phyloP scores from a whole-genome alignment of 106 monocot genomes.

The Amphibolis antarctica region DNA sequence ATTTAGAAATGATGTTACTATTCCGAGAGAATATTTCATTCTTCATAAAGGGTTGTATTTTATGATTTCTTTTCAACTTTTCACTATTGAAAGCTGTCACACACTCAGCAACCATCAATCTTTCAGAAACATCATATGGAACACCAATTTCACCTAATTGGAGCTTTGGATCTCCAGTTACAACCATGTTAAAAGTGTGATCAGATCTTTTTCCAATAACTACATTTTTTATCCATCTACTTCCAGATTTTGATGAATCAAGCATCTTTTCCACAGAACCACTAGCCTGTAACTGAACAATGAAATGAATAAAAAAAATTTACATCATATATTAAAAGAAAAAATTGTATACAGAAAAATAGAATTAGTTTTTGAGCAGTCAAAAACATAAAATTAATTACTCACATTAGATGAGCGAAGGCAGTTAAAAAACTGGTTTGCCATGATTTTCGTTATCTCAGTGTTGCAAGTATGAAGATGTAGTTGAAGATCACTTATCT shows the following conservation, averaged over 20 bases:
- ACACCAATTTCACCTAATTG: slow-evolving; percentile 74
- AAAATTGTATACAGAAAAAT: not conserved
- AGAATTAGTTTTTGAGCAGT: not conserved
- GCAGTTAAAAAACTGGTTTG: slow-evolving; percentile 29
- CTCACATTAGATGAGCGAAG: slow-evolving; percentile 44
- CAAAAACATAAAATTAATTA: not conserved
- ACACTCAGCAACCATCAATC: slow-evolving; percentile 31
- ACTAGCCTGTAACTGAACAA: slow-evolving; percentile 33
- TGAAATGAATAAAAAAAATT: slow-evolving; percentile 2
- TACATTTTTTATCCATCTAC: slow-evolving; percentile 72
- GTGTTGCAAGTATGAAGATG: slow-evolving; percentile 15
- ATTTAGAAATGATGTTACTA: not conserved
- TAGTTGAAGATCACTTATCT: slow-evolving; percentile 38
- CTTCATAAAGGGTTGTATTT: slow-evolving; percentile 14
- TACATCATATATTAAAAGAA: not conserved
- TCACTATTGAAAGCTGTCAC: slow-evolving; percentile 42
- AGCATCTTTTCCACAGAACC: slow-evolving; percentile 21
- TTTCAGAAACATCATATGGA: slow-evolving; percentile 34
- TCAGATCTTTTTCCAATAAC: slow-evolving; percentile 74
- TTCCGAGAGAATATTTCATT: not conserved
- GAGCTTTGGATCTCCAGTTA: slow-evolving; percentile 80
- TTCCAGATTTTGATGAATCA: slow-evolving; percentile 26
- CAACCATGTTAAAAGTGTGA: slow-evolving; percentile 57
- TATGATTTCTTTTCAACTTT: slow-evolving; percentile 20
- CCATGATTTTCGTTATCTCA: slow-evolving; percentile 4